Percentiles rank a stretch among this genome's conserved stretches.
phyloP scores from a whole-genome alignment of 2,329 filamentous ascomycete species.

The Xylariaceae sp. region DNA sequence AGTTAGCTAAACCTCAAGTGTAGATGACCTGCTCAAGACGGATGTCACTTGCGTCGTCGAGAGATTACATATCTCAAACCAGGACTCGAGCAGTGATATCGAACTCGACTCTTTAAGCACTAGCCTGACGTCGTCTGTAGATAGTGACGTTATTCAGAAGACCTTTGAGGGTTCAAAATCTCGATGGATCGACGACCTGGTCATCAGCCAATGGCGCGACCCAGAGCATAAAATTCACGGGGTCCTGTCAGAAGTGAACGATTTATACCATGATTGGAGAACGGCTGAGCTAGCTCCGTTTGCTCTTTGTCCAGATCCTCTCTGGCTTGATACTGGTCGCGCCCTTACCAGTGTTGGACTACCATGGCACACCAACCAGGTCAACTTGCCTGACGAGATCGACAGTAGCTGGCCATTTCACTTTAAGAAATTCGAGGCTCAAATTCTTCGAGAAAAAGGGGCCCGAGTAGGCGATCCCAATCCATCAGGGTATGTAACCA shows the following conservation, averaged over 20 bases:
- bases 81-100: not conserved
- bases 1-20: not conserved
- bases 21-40: not conserved
- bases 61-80: no score
- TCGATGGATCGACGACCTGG: conserved; percentile 20
- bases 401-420: conserved; percentile 25
- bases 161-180: conserved; percentile 13
- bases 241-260: conserved; percentile 9
- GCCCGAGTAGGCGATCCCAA: conserved; percentile 16
- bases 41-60: no score
- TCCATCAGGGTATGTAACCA: conserved; percentile 19
- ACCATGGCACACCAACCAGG: conserved; percentile 26
- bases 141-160: not conserved
- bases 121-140: not conserved
- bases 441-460: conserved; percentile 14
- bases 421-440: conserved; percentile 22
- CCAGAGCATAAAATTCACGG: conserved; percentile 10
- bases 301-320: not conserved
- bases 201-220: conserved; percentile 20
- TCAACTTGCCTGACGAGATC: conserved; percentile 25
- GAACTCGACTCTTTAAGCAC: not conserved
- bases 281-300: conserved; percentile 3
- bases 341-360: conserved; percentile 15
- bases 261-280: conserved; percentile 10
- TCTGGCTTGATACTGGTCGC: conserved; percentile 14